phyloP scores from a whole-genome alignment of 805 yeast genomes.

The Pichia kluyveri region DNA sequence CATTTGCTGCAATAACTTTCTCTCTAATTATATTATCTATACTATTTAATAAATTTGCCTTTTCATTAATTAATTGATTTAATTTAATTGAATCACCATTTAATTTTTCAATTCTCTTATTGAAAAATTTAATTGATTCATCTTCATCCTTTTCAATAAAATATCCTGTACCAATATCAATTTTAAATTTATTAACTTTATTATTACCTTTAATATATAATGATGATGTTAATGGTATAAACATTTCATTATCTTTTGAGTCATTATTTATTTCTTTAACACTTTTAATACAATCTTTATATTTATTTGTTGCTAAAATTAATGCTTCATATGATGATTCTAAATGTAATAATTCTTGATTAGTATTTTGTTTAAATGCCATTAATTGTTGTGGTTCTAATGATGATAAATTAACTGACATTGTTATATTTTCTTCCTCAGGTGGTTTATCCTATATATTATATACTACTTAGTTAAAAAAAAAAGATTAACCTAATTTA shows the following conservation, averaged over 20 bases:
- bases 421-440: no score
- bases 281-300: constrained; percentile 69
- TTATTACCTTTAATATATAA: constrained; percentile 83
- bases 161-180: constrained; percentile 95
- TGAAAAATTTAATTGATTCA: constrained; percentile 66
- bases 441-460: no score
- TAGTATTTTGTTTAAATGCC: constrained; percentile 75
- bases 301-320: constrained; percentile 71
- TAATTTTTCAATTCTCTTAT: constrained; percentile 63
- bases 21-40: constrained; percentile 50
- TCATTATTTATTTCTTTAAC: constrained; percentile 38
- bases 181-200: constrained; percentile 59
- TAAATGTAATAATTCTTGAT: constrained; percentile 79
- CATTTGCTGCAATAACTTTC: constrained; percentile 39
- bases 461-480: no score
- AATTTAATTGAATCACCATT: constrained; percentile 66
- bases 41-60: constrained; percentile 52
- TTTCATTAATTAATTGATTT: constrained; percentile 66
- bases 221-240: constrained; percentile 85
- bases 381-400: constrained; percentile 78
- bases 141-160: constrained; percentile 69
- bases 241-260: constrained; percentile 29
- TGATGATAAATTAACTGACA: constrained; percentile 39
- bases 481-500: no score
- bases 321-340: constrained; percentile 77